Base-by-base conservation (phyloP, 2,329 filamentous ascomycete genomes). In the Cercospora sesami region DNA sequence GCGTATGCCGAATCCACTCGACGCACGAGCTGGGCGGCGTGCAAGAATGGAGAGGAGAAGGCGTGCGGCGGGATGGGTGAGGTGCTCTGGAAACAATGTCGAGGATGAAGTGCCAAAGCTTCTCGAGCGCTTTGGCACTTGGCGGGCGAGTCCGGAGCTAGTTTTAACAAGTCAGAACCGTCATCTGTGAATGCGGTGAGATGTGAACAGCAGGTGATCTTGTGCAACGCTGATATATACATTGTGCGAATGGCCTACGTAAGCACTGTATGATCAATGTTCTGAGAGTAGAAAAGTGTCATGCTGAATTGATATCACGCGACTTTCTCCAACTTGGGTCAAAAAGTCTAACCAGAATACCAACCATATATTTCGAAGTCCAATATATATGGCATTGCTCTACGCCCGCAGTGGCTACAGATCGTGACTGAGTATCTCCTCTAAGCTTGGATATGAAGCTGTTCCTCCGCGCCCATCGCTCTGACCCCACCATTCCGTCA, bases 401-500 rank as follows among this genome's bases (percentile, higher is more conserved):
- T 55, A 26, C 28, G 53, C 16, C 23, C n/a, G 26, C 60, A 63
- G n/a, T 63, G 60, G 18, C 60, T 63, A 64, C 60, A 62, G n/a
- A 42, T 62, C 60, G 36, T 62, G 60, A 42, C 66, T 68, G 18
- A 68, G 57, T 36, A 68, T 66, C 48, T 68, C 67, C 23, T 68
- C 67, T 26, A 68, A 39, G 14, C 45, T 66, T 53, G 63, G 63
- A 23, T 45, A 65, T 12, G 63, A 45, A 45, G 57, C 42, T 23
- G 45, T 63, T 8, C 33, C 59, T 14, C 55, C 26, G 26, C 63
- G 30, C 9, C 48, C 42, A 39, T 66, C 58, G 36, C 55, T 65
- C n/a, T 51, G 30, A 28, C 64, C 70, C 59, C 73, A 72, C 68
- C 68, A 73, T 31, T 72, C 68, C 66, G 73, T 73, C 28, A 78